Base-by-base conservation (phyloP, 441 rosid genomes). In the Viola pubescens region DNA sequence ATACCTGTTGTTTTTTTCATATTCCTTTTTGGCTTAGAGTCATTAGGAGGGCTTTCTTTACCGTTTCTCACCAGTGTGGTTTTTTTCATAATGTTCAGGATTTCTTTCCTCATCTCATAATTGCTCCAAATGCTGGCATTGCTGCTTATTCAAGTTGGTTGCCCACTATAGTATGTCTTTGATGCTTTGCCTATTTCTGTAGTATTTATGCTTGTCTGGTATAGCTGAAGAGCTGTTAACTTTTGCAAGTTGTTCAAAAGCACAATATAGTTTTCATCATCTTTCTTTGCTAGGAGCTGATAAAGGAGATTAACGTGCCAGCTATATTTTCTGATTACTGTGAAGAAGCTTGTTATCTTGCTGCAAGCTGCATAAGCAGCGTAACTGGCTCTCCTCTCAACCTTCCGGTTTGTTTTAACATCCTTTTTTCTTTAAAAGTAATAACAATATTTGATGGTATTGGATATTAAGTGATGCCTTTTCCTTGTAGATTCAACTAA, bases 341-440 rank as follows among this genome's bases (percentile, higher is more conserved):
- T 61, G 97, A 92, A 81, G 96, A 92, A 79, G 98, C 97, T 57
- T 89, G 96, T 74, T 82, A 84, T 77, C 81, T 92, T 38, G 96
- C 92, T 13, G 82, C 82, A 60, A 45, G 69, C 72, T 83, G 92
- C 78, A 81, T 87, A 45, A 75, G 42, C 72, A 66, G 76, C 52
- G 62, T 77, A 51, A 81, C 85, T 41, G 76, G 90, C 60, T 47
- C 59, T 69, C 75, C 89, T 65, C 80, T 76, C 37, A 54, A 75
- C 44, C 19, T 79, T 76, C 91, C 91, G 2, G 76, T 63, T 80
- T 76, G 76, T 57, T 77, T 62, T 63, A 58, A 47, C 43, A 3
- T 50, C 65, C 47, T 63, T 70, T 49, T 49, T 58, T 64, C 61
- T 8, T 11, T 7, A 13, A 39, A 48, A 13, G 5, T n/a, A 46